A percentile compares a stretch with the other conserved stretches of the same genome.
These are phyloP conservation scores for Deinandra increscens DNA, from an alignment of 129 eudicot genomes.

Conservation along the genomic window DNA sequence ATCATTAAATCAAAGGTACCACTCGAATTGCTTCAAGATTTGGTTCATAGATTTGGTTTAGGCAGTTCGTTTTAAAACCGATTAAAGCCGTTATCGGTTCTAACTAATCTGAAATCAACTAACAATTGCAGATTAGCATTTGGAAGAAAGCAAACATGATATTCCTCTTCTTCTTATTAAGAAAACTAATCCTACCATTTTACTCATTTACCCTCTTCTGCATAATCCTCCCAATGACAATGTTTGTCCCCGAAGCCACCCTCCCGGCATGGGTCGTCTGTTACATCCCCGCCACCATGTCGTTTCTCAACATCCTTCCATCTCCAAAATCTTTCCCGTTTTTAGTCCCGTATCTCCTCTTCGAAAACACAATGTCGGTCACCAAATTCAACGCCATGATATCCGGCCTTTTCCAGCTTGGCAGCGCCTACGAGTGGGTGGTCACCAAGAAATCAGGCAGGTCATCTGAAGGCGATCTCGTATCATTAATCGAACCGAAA, in stretches of 20 bases:
- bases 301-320: conserved; percentile 85
- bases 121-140: conserved; percentile 67
- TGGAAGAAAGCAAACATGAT: conserved; percentile 90
- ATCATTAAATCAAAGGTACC: conserved; percentile 76
- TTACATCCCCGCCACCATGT: conserved; percentile 77
- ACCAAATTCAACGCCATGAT: conserved; percentile 98
- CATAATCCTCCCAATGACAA: conserved; percentile 90
- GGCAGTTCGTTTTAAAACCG: not conserved
- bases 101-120: not conserved
- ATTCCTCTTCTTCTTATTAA: conserved; percentile 76
- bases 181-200: conserved; percentile 82
- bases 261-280: conserved; percentile 95
- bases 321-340: conserved; percentile 91
- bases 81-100: not conserved
- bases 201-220: conserved; percentile 93
- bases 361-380: conserved; percentile 95
- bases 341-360: conserved; percentile 84
- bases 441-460: conserved; percentile 98
- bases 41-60: not conserved
- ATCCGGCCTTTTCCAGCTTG: conserved; percentile 89
- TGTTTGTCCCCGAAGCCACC: conserved; percentile 92
- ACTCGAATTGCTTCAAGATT: too few relatives aligned
- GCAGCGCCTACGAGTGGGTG: conserved; percentile 94
- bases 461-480: conserved; percentile 83
- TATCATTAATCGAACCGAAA: conserved; percentile 40